Percentiles rank a stretch among this genome's conserved stretches.
These are phyloP conservation scores for Silene noctiflora DNA, from an alignment of 179 eudicot species.

Conservation along the genomic window DNA sequence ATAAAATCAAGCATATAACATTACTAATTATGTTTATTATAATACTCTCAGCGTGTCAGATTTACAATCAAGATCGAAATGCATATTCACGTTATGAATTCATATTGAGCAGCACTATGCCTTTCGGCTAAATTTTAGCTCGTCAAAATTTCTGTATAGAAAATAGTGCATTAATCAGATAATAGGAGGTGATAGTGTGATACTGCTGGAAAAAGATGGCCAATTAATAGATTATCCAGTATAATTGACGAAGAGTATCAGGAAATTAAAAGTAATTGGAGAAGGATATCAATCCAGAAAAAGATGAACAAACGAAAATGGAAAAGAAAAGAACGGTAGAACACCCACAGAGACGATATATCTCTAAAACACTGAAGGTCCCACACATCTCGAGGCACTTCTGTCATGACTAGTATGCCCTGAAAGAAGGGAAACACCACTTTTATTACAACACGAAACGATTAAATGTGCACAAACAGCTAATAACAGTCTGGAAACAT, in stretches of 20 bases:
- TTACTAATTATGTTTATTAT: neutral
- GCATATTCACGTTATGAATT: neutral
- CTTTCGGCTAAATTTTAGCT: neutral
- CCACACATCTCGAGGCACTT: constrained; percentile 80
- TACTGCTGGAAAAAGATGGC: neutral
- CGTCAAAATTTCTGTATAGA: neutral
- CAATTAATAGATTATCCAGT: neutral
- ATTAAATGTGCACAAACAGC: neutral
- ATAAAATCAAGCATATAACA: neutral
- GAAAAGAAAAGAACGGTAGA: neutral
- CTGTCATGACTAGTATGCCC: constrained; percentile 57
- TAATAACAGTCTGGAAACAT: constrained; percentile 7
- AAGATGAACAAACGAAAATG: constrained; percentile 8
- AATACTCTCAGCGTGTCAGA: neutral
- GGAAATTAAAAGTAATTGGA: neutral
- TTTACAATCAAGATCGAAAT: neutral
- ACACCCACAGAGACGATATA: constrained; percentile 72
- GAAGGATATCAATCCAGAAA: neutral
- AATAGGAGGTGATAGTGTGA: neutral
- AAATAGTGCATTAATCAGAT: constrained; percentile 5
- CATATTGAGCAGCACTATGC: neutral
- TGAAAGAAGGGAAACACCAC: constrained; percentile 28
- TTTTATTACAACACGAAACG: neutral
- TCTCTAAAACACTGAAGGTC: constrained; percentile 77
- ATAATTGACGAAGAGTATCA: neutral